Percentiles rank a stretch among this genome's conserved stretches.
These are phyloP conservation scores for Phytophthora sansomeana DNA, from an alignment of 352 stramenopile species.

Conservation along the genomic window DNA sequence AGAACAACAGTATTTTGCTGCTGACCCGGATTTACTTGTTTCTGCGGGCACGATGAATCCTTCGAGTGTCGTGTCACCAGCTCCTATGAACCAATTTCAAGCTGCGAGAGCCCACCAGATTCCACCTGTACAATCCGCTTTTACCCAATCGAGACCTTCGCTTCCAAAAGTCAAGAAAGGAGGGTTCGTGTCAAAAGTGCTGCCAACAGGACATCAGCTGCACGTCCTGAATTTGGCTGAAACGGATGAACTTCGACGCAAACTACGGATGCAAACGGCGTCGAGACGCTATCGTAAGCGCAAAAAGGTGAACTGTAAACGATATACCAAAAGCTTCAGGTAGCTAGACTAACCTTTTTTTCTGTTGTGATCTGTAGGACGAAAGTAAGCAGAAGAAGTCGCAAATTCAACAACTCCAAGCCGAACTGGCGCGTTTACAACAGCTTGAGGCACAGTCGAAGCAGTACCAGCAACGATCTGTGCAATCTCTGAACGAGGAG, in stretches of 20 bases:
- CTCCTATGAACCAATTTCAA: too few species aligned
- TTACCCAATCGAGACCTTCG: background rate
- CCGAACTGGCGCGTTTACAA: background rate
- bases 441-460: background rate
- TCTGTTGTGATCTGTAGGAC: background rate
- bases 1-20: too few species aligned
- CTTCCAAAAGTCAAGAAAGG: background rate
- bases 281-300: constrained; percentile 47
- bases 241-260: constrained; percentile 40
- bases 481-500: background rate
- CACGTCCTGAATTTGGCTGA: constrained; percentile 31
- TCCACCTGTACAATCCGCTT: background rate
- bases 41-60: too few species aligned
- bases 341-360: background rate
- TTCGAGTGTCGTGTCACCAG: too few species aligned
- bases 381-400: background rate
- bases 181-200: constrained; percentile 2
- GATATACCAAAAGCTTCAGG: background rate
- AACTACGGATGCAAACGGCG: constrained; percentile 41
- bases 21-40: too few species aligned
- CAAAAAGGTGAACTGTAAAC: constrained; percentile 33
- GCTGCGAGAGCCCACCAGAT: background rate
- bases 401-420: background rate
- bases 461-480: background rate
- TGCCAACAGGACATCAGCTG: constrained; percentile 26